phyloP scores from a whole-genome alignment of 768 basidiomycete species.

The Strobilomyces confusus region DNA sequence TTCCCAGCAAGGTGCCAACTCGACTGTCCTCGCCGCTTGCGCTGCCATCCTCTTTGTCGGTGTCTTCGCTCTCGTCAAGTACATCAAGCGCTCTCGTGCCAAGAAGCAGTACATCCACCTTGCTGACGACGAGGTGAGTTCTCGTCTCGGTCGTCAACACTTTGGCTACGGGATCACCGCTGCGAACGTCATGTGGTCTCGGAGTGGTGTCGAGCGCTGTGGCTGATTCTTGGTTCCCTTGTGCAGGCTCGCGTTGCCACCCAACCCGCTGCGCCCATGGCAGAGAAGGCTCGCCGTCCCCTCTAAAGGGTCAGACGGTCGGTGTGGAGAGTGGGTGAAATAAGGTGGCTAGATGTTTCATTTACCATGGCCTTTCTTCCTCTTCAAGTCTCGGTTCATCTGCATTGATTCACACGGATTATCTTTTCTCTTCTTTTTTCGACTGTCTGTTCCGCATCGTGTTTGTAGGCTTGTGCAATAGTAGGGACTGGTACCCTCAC shows the following conservation, averaged over 20 bases:
- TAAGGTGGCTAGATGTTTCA: background rate
- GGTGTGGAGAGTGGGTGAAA: background rate
- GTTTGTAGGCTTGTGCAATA: constrained; percentile 14
- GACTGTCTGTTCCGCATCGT: constrained; percentile 8
- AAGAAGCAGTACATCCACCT: constrained; percentile 35
- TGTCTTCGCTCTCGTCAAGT: constrained; percentile 32
- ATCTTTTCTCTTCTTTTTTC: constrained; percentile 6
- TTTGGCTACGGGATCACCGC: constrained; percentile 10
- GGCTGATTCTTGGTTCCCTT: constrained; percentile 1
- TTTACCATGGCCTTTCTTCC: constrained; percentile 3
- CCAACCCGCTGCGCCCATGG: constrained; percentile 22
- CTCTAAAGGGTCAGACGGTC: constrained; percentile 13
- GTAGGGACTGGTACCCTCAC: constrained; percentile 24
- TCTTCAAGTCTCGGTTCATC: constrained; percentile 6
- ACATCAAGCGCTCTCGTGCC: constrained; percentile 33
- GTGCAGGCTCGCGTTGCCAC: constrained; percentile 17
- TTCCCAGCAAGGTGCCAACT: constrained; percentile 28
- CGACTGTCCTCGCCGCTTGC: constrained; percentile 31
- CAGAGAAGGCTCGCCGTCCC: constrained; percentile 26
- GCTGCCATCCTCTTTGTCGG: constrained; percentile 37
- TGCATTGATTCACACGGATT: constrained; percentile 21
- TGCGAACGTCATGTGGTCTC: constrained; percentile 5
- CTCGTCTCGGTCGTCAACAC: background rate
- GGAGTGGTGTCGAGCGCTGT: constrained; percentile 2
- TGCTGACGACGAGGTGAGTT: constrained; percentile 36